Percentiles rank a stretch among this genome's conserved stretches.
Conservation (phyloP, 768 basidiomycete genomes). For the Austroboletus festivus region DNA sequence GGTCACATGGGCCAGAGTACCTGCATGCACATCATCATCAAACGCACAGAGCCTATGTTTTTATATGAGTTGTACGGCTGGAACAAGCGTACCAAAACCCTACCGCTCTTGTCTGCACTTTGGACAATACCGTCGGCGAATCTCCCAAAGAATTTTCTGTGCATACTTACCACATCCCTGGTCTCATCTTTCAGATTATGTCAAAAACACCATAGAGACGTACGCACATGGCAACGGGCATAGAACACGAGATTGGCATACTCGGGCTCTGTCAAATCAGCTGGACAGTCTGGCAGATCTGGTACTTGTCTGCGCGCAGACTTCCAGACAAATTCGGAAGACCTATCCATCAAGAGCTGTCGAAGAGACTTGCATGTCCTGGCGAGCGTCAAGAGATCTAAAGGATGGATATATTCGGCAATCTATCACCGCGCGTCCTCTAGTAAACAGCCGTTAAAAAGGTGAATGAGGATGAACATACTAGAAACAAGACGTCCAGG, state of each 20-base stretch:
- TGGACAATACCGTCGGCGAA: too few species aligned
- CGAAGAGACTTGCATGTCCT: constrained; percentile 38
- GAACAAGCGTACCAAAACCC: not conserved
- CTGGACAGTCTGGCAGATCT: constrained; percentile 40
- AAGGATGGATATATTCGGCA: constrained; percentile 32
- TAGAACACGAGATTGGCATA: constrained; percentile 40
- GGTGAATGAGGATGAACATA: too few species aligned
- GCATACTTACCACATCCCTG: not conserved
- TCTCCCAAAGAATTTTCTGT: too few species aligned
- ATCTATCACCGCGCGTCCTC: too few species aligned
- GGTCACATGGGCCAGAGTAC: too few species aligned
- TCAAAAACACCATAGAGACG: not conserved
- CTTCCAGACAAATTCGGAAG: constrained; percentile 27
- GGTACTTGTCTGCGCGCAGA: constrained; percentile 26
- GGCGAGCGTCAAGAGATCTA: constrained; percentile 27
- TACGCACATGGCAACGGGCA: constrained; percentile 15
- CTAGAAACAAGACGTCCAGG: too few species aligned
- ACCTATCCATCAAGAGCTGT: constrained; percentile 30
- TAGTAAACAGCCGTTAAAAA: too few species aligned
- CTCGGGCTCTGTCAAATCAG: constrained; percentile 41
- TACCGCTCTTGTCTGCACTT: not conserved
- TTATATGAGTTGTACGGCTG: not conserved
- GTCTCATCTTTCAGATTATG: not conserved
- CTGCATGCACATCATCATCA: too few species aligned
- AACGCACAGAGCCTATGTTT: too few species aligned